phyloP scores from a whole-genome alignment of 2,329 filamentous ascomycete genomes.

The Ophiostoma sp. region DNA sequence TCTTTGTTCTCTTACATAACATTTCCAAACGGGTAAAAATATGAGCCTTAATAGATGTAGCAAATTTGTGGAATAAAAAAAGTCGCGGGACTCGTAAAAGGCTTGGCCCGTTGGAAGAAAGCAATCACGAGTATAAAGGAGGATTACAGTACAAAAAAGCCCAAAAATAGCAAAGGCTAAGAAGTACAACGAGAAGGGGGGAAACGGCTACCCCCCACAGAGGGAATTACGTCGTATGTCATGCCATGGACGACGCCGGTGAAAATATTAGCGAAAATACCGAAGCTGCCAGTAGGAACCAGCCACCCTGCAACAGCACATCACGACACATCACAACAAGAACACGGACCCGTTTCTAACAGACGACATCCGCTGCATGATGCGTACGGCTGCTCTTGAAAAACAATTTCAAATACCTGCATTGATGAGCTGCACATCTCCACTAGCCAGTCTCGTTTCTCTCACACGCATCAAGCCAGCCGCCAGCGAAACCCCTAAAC shows the following conservation, averaged over 20 bases:
- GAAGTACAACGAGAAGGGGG: too few relatives aligned
- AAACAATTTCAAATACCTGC: constrained; percentile 1
- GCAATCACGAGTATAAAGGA: not conserved
- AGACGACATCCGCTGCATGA: not conserved
- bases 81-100: not conserved
- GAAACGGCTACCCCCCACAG: not conserved
- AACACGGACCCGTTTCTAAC: not conserved
- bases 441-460: not conserved
- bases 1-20: not conserved
- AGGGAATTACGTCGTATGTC: not conserved
- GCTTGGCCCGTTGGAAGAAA: not conserved
- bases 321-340: not conserved
- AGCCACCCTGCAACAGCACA: not conserved
- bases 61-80: not conserved
- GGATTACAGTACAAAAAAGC: not conserved
- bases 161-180: not conserved
- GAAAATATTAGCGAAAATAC: not conserved
- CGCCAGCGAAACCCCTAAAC: not conserved
- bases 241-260: not conserved
- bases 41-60: not conserved
- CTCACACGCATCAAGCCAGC: not conserved
- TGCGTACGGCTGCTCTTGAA: not conserved
- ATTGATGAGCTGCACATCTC: constrained; percentile 1
- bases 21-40: not conserved
- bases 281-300: not conserved